Conservation (phyloP, 2,329 filamentous ascomycete species). For the Juglanconis juglandina region DNA sequence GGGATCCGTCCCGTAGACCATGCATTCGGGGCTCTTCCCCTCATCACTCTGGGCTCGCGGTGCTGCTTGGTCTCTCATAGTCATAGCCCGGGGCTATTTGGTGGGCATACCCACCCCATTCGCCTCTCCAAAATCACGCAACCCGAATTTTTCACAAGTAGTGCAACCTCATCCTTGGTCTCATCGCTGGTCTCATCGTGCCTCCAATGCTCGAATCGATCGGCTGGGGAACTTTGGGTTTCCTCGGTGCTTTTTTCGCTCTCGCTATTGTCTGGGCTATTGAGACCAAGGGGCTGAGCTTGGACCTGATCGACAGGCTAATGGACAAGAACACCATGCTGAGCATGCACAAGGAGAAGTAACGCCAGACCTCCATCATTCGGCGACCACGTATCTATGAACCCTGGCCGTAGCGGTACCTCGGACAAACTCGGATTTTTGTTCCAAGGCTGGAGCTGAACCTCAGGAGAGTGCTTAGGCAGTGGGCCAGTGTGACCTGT, state of each 20-base stretch:
- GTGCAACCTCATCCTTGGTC: too few species aligned
- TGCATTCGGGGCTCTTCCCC: constrained; percentile 31
- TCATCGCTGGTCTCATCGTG: too few species aligned
- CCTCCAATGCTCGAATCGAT: too few species aligned
- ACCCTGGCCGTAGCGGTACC: background rate
- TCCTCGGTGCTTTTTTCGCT: too few species aligned
- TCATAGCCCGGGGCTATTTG: constrained; percentile 19
- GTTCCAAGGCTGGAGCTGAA: background rate
- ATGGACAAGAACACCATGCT: background rate
- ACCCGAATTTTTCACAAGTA: too few species aligned
- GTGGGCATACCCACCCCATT: constrained; percentile 24
- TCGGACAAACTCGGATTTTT: background rate
- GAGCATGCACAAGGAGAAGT: background rate
- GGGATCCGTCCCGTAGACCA: constrained; percentile 7
- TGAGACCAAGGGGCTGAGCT: constrained; percentile 18
- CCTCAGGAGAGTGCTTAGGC: background rate
- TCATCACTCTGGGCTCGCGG: constrained; percentile 29
- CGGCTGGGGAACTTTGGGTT: too few species aligned
- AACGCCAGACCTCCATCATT: background rate
- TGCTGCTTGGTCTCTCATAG: constrained; percentile 36
- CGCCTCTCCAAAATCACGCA: constrained; percentile 12
- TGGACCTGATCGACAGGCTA: background rate
- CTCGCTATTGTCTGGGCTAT: background rate
- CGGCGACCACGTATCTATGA: background rate
- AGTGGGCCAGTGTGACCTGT: too few species aligned